Base-by-base conservation (phyloP, 805 yeast species). In the Phaffomyces opuntiae region DNA sequence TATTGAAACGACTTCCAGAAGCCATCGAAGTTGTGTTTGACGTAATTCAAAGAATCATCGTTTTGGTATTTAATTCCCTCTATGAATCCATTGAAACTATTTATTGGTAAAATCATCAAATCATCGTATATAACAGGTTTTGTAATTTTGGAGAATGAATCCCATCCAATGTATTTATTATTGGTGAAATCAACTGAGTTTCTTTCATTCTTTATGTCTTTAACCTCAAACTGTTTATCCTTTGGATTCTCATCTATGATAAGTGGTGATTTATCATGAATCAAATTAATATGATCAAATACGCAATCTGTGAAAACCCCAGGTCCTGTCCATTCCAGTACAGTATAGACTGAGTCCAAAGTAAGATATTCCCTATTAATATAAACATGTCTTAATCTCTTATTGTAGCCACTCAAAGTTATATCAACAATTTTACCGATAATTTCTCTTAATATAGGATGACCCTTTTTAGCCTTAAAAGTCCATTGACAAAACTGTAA, bases 401-500 rank as follows among this genome's bases (percentile, higher is more conserved):
- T 65, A 27, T 54, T 55, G 44, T 66, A 64, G 38, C 74, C 57
- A 16, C 69, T 66, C 42, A 78, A 61, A 0, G 84, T 78, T 7
- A 68, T 61, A 47, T 75, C 75, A 1, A 75, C 74, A 48, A 80
- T 80, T 41, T 63, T 65, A 19, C 80, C 73, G 46, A 80, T 79
- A 40, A 77, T 58, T 51, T 79, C 82, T 47, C 80, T 69, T 45
- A 79, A 66, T 13, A 79, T 65, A 8, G 84, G 84, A 57, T 80
- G 84, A n/a, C 82, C 80, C 4, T 78, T 76, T 54, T 77, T 79
- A 32, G 80, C 68, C 59, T 77, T 80, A 43, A 80, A 66, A 11
- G 81, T 72, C 72, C 81, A 80, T 55, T 80, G 83, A 42, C 81
- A 79, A 54, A 79, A 76, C 56, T 80, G 83, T 38, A 80, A 60